Conservation (phyloP, 2,329 filamentous ascomycete species). For the Scedosporium dehoogii region DNA sequence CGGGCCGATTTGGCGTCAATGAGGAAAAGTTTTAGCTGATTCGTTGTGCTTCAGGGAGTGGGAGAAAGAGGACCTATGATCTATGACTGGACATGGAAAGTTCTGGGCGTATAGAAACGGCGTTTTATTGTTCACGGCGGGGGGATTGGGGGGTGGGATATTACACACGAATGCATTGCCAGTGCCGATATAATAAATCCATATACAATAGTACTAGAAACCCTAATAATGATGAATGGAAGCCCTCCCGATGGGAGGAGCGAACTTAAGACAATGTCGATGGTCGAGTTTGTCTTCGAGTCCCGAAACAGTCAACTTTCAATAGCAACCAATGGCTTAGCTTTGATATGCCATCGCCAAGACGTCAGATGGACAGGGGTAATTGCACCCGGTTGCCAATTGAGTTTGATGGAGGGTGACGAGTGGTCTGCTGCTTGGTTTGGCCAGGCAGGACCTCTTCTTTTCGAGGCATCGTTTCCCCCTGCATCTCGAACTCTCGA, state of each 20-base stretch:
- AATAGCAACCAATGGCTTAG: neutral
- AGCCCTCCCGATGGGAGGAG: too few species aligned
- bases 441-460: neutral
- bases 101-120: neutral
- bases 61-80: neutral
- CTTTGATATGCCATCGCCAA: neutral
- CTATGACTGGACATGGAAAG: neutral
- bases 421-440: neutral
- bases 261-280: too few species aligned
- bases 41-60: neutral
- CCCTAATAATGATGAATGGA: too few species aligned
- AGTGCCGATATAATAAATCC: too few species aligned
- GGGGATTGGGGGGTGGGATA: too few species aligned
- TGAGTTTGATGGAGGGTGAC: neutral
- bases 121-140: too few species aligned
- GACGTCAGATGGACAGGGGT: neutral
- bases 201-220: too few species aligned
- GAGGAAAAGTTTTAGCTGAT: constrained; percentile 1
- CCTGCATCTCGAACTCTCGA: neutral
- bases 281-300: too few species aligned
- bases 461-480: neutral
- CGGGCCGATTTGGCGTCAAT: neutral
- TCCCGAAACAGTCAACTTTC: neutral
- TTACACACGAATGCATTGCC: too few species aligned
- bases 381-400: neutral